Base-by-base conservation (phyloP, 768 basidiomycete species). In the Daedaleopsis sinensis region DNA sequence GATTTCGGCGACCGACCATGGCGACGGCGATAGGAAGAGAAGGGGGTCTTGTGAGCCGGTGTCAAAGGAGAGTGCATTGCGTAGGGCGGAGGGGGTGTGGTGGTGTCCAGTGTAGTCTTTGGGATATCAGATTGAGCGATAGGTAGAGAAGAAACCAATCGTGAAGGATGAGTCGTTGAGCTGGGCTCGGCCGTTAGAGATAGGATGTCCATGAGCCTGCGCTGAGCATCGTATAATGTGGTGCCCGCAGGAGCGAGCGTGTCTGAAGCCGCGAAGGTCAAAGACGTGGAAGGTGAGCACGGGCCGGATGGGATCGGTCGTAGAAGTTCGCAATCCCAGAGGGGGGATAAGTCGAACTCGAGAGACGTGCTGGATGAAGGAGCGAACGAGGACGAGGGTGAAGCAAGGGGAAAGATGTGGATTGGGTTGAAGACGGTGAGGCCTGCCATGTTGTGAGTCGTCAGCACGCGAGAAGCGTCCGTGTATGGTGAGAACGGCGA, bases 201-300 rank as follows among this genome's bases (percentile, higher is more conserved):
- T 32, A 58, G 55, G 19, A 62, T 57, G 48, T 52, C 32, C 46
- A 53, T 47, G 52, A 58, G 59, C 35, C 61, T 60, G 39, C 43
- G 44, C 52, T 52, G 61, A 38, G 56, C 53, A 44, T 52, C 52
- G 65, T 61, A 60, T 63, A 59, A 50, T 56, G 61, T 52, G 9
- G 54, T 42, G 38, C 21, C 38, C 43, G 44, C 55, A 21, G 18
- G 24, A 27, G 18, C 19, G 16, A 24, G 47, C 47, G 1, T 24
- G 23, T 49, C 51, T n/a, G 54, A 10, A 23, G 32, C 13, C 21
- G 36, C 42, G 15, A 50, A 55, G 38, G 55, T 35, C 36, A 21
- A 48, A n/a, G 55, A 50, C 36, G 61, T 51, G 21, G 24, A 37
- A 2, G 52, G 43, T 39, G 61, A 52, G 44, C 18, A 36, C 23